Percentiles rank a stretch among this genome's conserved stretches.
phyloP scores from a whole-genome alignment of 148 eudicot species.

The Camellia granthamiana region DNA sequence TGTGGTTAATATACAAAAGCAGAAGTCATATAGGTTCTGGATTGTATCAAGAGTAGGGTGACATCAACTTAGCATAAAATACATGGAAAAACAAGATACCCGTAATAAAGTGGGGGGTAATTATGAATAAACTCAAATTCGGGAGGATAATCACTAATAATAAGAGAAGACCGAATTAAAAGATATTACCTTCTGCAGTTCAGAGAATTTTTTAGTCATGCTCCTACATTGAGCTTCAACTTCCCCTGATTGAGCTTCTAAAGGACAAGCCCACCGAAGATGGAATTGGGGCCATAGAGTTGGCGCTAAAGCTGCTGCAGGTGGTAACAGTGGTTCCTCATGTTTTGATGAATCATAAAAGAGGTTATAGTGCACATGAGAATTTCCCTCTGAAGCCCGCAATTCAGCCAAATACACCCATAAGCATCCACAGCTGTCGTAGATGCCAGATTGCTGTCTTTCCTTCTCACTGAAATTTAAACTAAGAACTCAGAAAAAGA shows the following conservation, averaged over 20 bases:
- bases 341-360: slow-evolving; percentile 72
- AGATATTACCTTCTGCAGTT: slow-evolving; percentile 70
- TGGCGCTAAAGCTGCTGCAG: slow-evolving; percentile 98
- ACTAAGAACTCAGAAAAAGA: not conserved
- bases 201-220: slow-evolving; percentile 61
- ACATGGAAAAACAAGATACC: not conserved
- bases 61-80: not conserved
- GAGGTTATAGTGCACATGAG: slow-evolving; percentile 78
- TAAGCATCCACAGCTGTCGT: slow-evolving; percentile 79
- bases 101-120: not conserved
- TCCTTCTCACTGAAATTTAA: slow-evolving; percentile 72
- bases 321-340: slow-evolving; percentile 74
- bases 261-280: slow-evolving; percentile 95
- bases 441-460: slow-evolving; percentile 67
- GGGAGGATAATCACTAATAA: not conserved
- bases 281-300: slow-evolving; percentile 97
- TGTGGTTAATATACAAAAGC: not conserved
- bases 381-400: slow-evolving; percentile 63
- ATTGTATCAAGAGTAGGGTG: not conserved
- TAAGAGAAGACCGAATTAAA: not conserved
- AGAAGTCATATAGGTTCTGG: not conserved
- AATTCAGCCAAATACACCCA: slow-evolving; percentile 75
- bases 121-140: not conserved
- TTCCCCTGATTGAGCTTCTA: slow-evolving; percentile 78
- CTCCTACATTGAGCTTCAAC: slow-evolving; percentile 75